Conservation (phyloP, 306 rosid genomes). For the cucumber (Cucumis sativus) region Cucumber_9930_V3 NC_026655.2:24499501-24500000, state of each 20-base stretch:
- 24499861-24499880: background rate
- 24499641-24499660: too few species aligned
- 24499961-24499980: background rate
- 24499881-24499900: background rate
- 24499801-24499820: background rate
- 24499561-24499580: background rate
- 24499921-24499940: background rate
- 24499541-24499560: background rate
- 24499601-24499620: too few species aligned
- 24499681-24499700: background rate
- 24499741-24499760: too few species aligned
- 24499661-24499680: background rate
- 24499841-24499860: slow-evolving; percentile 9
- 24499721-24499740: too few species aligned
- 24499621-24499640: background rate
- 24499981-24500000: background rate
- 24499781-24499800: background rate
- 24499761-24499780: too few species aligned
- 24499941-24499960: background rate
- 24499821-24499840: background rate
- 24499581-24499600: too few species aligned
- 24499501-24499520: too few species aligned
- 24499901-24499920: background rate
- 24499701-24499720: too few species aligned
- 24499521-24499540: background rate